These are phyloP conservation scores for Setaria viridis DNA, from an alignment of 202 grass and related monocot genomes.

Conservation along the genomic window DNA sequence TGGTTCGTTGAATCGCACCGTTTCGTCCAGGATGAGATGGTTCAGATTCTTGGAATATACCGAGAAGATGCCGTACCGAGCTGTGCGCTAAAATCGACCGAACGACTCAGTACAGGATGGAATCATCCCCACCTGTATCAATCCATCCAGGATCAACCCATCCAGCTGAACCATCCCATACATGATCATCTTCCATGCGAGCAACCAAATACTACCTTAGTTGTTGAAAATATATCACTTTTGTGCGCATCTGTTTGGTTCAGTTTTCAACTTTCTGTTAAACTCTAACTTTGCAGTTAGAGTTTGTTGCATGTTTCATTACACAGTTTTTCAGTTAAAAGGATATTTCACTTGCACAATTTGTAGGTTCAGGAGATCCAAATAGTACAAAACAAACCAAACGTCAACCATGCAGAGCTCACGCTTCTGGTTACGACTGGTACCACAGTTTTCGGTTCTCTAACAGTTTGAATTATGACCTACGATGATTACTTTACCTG, in stretches of 20 bases:
- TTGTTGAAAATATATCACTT: background rate
- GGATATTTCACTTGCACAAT: background rate
- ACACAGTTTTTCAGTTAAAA: background rate
- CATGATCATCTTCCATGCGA: no score
- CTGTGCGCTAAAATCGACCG: no score
- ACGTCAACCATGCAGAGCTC: background rate
- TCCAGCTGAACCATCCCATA: no score
- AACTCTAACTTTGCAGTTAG: background rate
- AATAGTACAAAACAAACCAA: background rate
- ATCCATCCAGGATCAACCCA: no score
- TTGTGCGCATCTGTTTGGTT: background rate
- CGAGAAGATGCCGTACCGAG: no score
- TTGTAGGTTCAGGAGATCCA: slow-evolving; percentile 24
- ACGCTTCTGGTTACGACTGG: slow-evolving; percentile 13
- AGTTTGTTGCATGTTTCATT: background rate
- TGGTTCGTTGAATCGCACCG: no score
- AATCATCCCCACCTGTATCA: no score
- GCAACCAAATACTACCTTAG: no score
- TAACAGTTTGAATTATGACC: background rate
- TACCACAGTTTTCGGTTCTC: background rate
- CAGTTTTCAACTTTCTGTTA: background rate
- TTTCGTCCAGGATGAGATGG: no score
- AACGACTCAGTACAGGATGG: no score
- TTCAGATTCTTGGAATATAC: no score
- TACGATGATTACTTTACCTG: background rate